Percentiles rank a stretch among this genome's conserved stretches.
These are phyloP conservation scores for Pseudogymnoascus destructans DNA, from an alignment of 2,329 filamentous ascomycete species.

Conservation along the genomic window DNA sequence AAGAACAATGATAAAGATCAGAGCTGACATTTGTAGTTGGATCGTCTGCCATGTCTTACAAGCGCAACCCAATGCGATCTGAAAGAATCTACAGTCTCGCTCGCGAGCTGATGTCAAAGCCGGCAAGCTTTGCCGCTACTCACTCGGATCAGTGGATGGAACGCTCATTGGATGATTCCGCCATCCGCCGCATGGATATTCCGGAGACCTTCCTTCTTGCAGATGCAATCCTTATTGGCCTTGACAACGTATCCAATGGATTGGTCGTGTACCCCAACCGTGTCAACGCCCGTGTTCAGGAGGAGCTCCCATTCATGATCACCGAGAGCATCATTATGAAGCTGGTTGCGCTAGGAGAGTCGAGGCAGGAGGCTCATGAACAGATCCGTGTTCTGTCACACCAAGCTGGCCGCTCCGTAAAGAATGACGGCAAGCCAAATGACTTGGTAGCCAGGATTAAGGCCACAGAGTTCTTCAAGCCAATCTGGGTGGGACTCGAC, in stretches of 20 bases:
- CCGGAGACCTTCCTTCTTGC: conserved; percentile 56
- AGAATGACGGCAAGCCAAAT: conserved; percentile 61
- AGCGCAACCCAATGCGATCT: conserved; percentile 36
- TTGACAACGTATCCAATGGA: conserved; percentile 55
- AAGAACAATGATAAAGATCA: not conserved
- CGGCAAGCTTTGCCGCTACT: conserved; percentile 38
- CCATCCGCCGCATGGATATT: conserved; percentile 49
- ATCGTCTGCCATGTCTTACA: conserved; percentile 44
- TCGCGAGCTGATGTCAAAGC: conserved; percentile 31
- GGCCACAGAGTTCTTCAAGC: conserved; percentile 58
- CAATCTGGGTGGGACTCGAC: conserved; percentile 57
- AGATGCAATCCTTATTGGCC: conserved; percentile 52
- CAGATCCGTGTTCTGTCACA: conserved; percentile 72
- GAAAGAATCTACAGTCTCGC: conserved; percentile 35
- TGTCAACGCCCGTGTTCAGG: conserved; percentile 53
- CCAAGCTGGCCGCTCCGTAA: conserved; percentile 60
- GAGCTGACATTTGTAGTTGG: conserved; percentile 33
- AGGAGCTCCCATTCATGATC: conserved; percentile 79
- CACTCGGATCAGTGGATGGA: conserved; percentile 66
- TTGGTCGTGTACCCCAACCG: conserved; percentile 68
- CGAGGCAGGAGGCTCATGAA: conserved; percentile 74
- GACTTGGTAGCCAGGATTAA: conserved; percentile 72
- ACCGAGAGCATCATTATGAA: conserved; percentile 67
- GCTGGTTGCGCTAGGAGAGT: conserved; percentile 55
- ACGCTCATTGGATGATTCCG: conserved; percentile 26